Percentiles rank a stretch among this genome's conserved stretches.
phyloP scores from a whole-genome alignment of 371 early-diverging fungal genomes.

The Umbelopsis sp. region DNA sequence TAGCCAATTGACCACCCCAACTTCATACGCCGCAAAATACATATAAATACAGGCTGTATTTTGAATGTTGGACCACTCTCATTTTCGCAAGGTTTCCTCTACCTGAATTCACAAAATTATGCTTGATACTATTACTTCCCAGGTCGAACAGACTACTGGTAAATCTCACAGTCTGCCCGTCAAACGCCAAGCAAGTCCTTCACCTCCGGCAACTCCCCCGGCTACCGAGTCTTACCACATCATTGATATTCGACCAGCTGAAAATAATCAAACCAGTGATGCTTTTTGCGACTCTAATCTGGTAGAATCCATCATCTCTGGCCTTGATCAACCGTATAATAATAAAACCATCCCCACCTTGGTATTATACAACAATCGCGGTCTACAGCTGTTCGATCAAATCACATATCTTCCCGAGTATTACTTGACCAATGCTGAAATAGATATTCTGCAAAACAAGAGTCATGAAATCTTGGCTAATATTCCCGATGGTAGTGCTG shows the following conservation, averaged over 20 bases:
- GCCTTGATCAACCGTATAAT: constrained; percentile 35
- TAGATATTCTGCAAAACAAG: constrained; percentile 68
- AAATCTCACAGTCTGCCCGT: neutral
- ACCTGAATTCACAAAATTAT: neutral
- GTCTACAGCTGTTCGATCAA: constrained; percentile 85
- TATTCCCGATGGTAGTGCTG: constrained; percentile 66
- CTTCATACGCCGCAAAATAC: constrained; percentile 8
- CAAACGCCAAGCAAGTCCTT: constrained; percentile 7
- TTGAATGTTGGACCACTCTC: neutral
- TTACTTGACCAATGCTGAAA: constrained; percentile 85
- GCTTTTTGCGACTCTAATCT: constrained; percentile 47
- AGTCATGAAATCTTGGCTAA: constrained; percentile 67
- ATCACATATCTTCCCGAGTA: constrained; percentile 88
- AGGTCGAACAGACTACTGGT: neutral
- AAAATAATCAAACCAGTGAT: constrained; percentile 28
- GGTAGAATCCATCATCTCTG: constrained; percentile 50
- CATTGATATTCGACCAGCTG: constrained; percentile 22
- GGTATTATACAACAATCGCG: constrained; percentile 83
- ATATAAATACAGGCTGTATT: neutral
- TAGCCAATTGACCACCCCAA: constrained; percentile 7
- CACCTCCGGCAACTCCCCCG: constrained; percentile 12
- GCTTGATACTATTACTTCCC: neutral
- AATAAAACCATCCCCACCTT: constrained; percentile 69
- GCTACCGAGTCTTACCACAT: constrained; percentile 3
- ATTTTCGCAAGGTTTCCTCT: neutral